Evolutionary conservation across 192 early-diverging fungal species (phyloP), one percentile per base, ranked within the genome.

Genomic region (Paraglomus brasilianum): DNA sequence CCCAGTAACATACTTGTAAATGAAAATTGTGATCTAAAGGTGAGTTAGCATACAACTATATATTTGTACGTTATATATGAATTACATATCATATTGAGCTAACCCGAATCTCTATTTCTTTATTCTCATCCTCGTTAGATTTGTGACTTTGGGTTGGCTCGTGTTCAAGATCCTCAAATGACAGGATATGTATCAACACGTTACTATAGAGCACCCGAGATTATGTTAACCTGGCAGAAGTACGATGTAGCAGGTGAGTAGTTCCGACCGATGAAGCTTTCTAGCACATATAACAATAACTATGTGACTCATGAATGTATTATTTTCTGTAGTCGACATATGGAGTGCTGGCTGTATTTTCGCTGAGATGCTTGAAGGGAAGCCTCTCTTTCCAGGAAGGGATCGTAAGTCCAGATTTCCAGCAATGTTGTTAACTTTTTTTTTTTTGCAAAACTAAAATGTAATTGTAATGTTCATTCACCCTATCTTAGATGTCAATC

Each of bases 141-240:
- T 72, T 97, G 95, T 78, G 96, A 98, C 78, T 95, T 98, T 78
- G 96, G 96, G 5, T 77, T 98, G 50, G 96, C 96, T 4, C 89
- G 96, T 69, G 88, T 96, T 48, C 91, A 94, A 69, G 95, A 96
- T 69, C 88, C 90, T 67, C 92, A 95, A 75, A 97, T 97, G 95
- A 97, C 95, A 21, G 95, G 95, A 30, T 98, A 98, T 78, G 96
- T 97, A 19, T 94, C 95, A 8, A 97, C 96, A 13, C 84, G 96
- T 44, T 97, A 97, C 81, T 98, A 98, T 75, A 89, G 96, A 68
- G 95, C 96, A 10, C 96, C 96, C 40, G 96, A 98, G 68, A 97
- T 98, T 73, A 96, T 98, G 95, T 80, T 98, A 52, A 94, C 93
- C 41, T 96, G 93, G 91, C 94, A 96, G 76, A 94, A 92, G 70